Evolutionary conservation across 768 basidiomycete genomes (phyloP).

Genomic region (Suillus clintonianus): DNA sequence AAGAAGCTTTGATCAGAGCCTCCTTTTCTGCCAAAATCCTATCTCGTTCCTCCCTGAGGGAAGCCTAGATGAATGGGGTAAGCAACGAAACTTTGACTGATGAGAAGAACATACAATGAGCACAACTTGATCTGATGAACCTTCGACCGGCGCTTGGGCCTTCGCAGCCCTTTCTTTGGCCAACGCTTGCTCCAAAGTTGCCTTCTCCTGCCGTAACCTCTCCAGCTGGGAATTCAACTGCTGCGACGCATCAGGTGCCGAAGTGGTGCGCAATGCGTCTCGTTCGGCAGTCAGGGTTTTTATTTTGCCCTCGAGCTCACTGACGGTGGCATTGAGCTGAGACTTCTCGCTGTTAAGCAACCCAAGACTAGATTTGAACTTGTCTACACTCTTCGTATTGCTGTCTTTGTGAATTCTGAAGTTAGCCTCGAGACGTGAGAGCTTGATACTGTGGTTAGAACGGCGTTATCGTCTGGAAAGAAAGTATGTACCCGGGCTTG

Average conservation of each 20-base stretch:
- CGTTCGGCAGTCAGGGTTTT: slow-evolving; percentile 30
- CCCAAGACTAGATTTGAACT: slow-evolving; percentile 25
- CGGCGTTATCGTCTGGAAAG: neutral
- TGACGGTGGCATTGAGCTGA: slow-evolving; percentile 27
- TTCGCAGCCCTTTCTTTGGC: slow-evolving; percentile 38
- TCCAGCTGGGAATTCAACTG: slow-evolving; percentile 37
- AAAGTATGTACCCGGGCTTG: slow-evolving; percentile 28
- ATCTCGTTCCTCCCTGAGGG: slow-evolving; percentile 61
- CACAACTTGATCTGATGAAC: slow-evolving; percentile 24
- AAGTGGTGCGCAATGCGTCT: slow-evolving; percentile 25
- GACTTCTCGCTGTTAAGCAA: slow-evolving; percentile 30
- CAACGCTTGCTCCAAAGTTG: slow-evolving; percentile 38
- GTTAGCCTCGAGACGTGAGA: slow-evolving; percentile 44
- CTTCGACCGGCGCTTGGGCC: slow-evolving; percentile 9
- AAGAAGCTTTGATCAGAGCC: slow-evolving; percentile 27
- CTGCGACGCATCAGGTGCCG: slow-evolving; percentile 22
- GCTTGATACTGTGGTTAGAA: slow-evolving; percentile 26
- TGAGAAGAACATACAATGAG: slow-evolving; percentile 31
- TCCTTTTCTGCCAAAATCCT: slow-evolving; percentile 62
- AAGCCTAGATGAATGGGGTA: slow-evolving; percentile 39
- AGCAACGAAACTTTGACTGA: neutral
- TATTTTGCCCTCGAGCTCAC: slow-evolving; percentile 25
- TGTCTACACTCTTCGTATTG: slow-evolving; percentile 13
- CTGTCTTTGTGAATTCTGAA: slow-evolving; percentile 37
- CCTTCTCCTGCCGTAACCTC: slow-evolving; percentile 40